Conservation (phyloP, 768 basidiomycete species). For the Hericium rajendrae region DNA sequence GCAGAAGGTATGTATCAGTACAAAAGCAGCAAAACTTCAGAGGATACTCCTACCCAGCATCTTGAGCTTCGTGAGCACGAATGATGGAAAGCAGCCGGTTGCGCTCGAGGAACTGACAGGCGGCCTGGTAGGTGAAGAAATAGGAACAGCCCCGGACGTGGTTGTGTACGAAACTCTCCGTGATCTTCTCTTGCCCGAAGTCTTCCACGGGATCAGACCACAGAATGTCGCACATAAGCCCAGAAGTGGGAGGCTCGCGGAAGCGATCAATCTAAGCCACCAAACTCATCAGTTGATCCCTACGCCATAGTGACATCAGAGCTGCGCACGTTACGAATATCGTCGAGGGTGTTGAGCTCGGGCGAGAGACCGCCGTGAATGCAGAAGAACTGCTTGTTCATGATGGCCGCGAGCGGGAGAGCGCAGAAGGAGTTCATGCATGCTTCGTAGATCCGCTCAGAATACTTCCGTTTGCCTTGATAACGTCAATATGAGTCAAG, state of each 20-base stretch:
- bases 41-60: constrained; percentile 63
- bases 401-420: constrained; percentile 89
- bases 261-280: constrained; percentile 81
- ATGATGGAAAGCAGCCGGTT: constrained; percentile 97
- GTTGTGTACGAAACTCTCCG: constrained; percentile 89
- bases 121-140: constrained; percentile 94
- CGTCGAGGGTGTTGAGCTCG: constrained; percentile 91
- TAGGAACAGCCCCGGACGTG: constrained; percentile 96
- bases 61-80: constrained; percentile 96
- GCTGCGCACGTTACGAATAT: constrained; percentile 68
- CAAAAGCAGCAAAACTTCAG: neutral
- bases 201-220: constrained; percentile 99
- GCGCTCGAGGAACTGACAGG: constrained; percentile 93
- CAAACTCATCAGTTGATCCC: too few relatives aligned
- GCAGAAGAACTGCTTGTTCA: constrained; percentile 99
- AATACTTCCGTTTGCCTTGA: constrained; percentile 97
- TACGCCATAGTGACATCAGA: neutral
- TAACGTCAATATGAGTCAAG: neutral
- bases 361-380: constrained; percentile 97
- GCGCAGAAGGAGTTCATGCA: constrained; percentile 98
- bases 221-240: constrained; percentile 96
- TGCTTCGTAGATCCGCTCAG: constrained; percentile 91
- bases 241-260: constrained; percentile 95
- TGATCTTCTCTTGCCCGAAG: constrained; percentile 89
- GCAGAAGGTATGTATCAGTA: too few relatives aligned